These are phyloP conservation scores for Paramecium sonneborni DNA, from an alignment of 73 alveolate species.

Conservation along the genomic window DNA sequence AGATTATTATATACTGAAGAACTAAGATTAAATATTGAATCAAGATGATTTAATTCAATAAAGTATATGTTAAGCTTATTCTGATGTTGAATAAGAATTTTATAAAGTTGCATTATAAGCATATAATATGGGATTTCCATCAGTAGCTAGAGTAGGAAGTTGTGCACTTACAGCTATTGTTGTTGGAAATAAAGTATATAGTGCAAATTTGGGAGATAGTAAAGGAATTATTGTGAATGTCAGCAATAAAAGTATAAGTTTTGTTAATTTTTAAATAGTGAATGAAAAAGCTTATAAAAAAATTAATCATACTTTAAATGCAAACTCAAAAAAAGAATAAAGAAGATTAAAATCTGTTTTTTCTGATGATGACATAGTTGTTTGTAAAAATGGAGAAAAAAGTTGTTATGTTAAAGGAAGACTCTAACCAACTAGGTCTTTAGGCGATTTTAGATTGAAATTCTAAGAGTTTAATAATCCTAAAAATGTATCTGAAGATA, in stretches of 20 bases:
- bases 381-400: conserved; percentile 72
- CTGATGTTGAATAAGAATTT: conserved; percentile 82
- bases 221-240: conserved; percentile 85
- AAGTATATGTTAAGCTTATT: conserved; percentile 79
- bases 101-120: conserved; percentile 73
- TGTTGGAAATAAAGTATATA: conserved; percentile 78
- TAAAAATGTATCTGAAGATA: conserved; percentile 47
- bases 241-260: conserved; percentile 59
- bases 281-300: conserved; percentile 68
- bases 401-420: conserved; percentile 96
- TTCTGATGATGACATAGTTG: conserved; percentile 86
- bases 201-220: conserved; percentile 95
- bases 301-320: conserved; percentile 73
- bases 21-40: conserved; percentile 46
- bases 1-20: conserved; percentile 67
- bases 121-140: conserved; percentile 74
- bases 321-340: conserved; percentile 85
- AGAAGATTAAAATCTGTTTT: conserved; percentile 78
- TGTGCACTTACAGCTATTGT: conserved; percentile 87
- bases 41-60: conserved; percentile 67
- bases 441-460: conserved; percentile 94
- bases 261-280: conserved; percentile 38
- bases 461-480: conserved; percentile 77
- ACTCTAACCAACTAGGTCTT: conserved; percentile 92
- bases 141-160: conserved; percentile 82